Base-by-base conservation (phyloP, 495 filamentous ascomycete genomes). In the Letharia lupina region DNA sequence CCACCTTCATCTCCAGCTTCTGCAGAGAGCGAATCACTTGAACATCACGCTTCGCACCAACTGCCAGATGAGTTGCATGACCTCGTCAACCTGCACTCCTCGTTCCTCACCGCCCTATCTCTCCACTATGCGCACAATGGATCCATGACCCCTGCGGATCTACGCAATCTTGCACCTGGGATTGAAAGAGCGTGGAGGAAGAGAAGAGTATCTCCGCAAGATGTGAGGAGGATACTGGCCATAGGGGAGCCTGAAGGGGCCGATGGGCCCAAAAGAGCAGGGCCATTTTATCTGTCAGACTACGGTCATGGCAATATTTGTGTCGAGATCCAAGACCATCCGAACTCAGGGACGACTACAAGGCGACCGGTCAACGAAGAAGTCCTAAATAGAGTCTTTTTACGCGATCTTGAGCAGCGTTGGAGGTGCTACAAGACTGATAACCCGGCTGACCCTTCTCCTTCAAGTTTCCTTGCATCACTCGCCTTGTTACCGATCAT, bases 111-210 rank as follows among this genome's bases (percentile, higher is more conserved):
- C 31, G 77, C 87, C 57, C 60, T 89, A 62, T 78, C 83, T 60
- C 72, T 88, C 15, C 86, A 88, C 63, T 71, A 73, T 67, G 85
- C 84, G 0, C 88, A 91, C 76, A 84, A 89, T 76, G 86, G 87
- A 69, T 76, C 78, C 12, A 71, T 79, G 47, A 80, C 82, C 0
- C 85, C 87, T 13, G 80, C 80, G 47, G 85, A 89, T 71, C 69
- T 89, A 40, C 78, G 78, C n/a, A 73, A 70, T 3, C 74, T 90
- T 10, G 80, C 77, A 47, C 79, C 81, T 7, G 78, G 80, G 64
- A 76, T 88, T 54, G 79, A 82, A 8, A 80, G 80, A 67, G 72
- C 80, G 50, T 90, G 87, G 87, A 80, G 83, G 50, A 85, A 84
- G 73, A 78, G 86, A 44, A 76, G 71, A 64, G 84, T 89, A 8